phyloP scores from a whole-genome alignment of 164 flowering plant genomes.

The Hamamelis virginiana region DNA sequence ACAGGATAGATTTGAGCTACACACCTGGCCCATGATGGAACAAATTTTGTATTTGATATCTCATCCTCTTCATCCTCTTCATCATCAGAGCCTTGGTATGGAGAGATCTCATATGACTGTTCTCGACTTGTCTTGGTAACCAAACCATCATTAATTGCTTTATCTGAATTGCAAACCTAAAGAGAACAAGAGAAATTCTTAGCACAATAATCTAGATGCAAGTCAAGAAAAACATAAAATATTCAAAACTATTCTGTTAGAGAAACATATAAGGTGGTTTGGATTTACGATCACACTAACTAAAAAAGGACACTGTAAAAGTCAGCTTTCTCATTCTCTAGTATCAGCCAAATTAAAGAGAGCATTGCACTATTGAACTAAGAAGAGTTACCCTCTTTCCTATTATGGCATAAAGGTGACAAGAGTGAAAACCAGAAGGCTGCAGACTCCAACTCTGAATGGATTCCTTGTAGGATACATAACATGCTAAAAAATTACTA shows the following conservation, averaged over 20 bases:
- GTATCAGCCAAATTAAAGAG: background rate
- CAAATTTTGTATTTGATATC: slow-evolving; percentile 42
- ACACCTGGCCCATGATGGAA: slow-evolving; percentile 92
- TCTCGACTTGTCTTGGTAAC: slow-evolving; percentile 25
- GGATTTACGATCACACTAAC: background rate
- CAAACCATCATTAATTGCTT: slow-evolving; percentile 16
- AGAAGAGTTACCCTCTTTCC: background rate
- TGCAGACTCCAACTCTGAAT: background rate
- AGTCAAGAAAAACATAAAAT: background rate
- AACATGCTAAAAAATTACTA: background rate
- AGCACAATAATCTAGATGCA: slow-evolving; percentile 13
- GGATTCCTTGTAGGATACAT: background rate
- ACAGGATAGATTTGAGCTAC: slow-evolving; percentile 7
- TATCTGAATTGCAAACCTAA: slow-evolving; percentile 29
- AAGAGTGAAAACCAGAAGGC: background rate
- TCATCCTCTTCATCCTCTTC: slow-evolving; percentile 79
- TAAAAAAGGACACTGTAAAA: background rate
- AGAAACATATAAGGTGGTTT: background rate
- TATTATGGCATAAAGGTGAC: background rate
- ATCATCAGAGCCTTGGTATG: slow-evolving; percentile 81
- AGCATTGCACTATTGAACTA: background rate
- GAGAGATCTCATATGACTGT: slow-evolving; percentile 82
- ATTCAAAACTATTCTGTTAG: background rate
- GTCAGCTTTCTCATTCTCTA: background rate
- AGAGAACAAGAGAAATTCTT: slow-evolving; percentile 1